phyloP scores from a whole-genome alignment of 179 eudicot genomes.

The Drosera spatulata region DNA sequence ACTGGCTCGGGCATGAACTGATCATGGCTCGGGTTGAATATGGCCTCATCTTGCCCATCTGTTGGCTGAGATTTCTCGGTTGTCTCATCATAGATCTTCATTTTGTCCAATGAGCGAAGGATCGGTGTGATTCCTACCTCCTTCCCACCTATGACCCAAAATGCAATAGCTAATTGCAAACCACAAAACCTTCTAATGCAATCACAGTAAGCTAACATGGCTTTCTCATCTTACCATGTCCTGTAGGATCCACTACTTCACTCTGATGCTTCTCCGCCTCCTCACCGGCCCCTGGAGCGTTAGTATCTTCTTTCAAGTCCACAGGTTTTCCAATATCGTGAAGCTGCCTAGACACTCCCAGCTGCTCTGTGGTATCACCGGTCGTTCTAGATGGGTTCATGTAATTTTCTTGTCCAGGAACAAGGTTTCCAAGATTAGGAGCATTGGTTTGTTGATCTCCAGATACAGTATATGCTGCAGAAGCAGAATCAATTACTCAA shows the following conservation, averaged over 20 bases:
- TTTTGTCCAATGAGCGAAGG: conserved; percentile 28
- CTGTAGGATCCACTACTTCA: conserved; percentile 49
- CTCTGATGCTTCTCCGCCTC: conserved; percentile 33
- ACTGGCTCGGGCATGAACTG: conserved; percentile 41
- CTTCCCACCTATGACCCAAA: conserved; percentile 24
- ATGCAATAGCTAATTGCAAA: neutral
- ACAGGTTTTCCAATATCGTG: conserved; percentile 6
- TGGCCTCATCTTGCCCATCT: conserved; percentile 9
- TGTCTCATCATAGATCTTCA: conserved; percentile 20
- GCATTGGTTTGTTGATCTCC: conserved; percentile 1
- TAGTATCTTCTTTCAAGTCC: conserved; percentile 36
- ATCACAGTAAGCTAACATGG: neutral
- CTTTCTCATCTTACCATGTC: conserved; percentile 26
- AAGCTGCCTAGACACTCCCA: neutral
- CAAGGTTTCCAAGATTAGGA: neutral
- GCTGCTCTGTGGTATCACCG: neutral
- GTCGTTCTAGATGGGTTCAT: conserved; percentile 11
- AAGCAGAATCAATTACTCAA: too few relatives aligned
- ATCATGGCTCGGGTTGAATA: conserved; percentile 27
- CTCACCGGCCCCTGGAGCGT: conserved; percentile 18
- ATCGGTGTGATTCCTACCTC: conserved; percentile 38
- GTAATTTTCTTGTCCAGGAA: conserved; percentile 12
- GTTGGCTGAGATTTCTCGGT: neutral
- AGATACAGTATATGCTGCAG: neutral
- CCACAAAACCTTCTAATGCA: too few relatives aligned